Base-by-base conservation (phyloP, 306 rosid genomes). In the Lotus japonicus region DNA sequence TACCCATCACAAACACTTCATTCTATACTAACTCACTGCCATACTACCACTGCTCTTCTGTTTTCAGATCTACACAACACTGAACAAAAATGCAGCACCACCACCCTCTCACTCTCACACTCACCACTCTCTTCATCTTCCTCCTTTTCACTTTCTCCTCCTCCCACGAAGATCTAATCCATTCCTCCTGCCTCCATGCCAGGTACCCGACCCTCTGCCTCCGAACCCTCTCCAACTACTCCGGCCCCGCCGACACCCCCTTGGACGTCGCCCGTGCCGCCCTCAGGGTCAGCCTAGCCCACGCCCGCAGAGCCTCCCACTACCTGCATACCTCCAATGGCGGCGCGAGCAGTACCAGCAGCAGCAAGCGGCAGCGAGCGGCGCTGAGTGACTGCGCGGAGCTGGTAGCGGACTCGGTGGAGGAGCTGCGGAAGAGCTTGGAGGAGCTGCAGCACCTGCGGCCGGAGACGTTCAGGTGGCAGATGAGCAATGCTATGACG, bases 401-500 rank as follows among this genome's bases (percentile, higher is more conserved):
- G 45, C 95, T 85, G 87, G 82, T 89, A 0, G 56, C 86, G 0
- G 94, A 84, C 58, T 82, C 97, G 2, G 79, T 89, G 9, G 91
- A 91, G 6, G 91, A 87, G 59, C 67, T 91, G 48, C 66, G 68
- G 23, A 54, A 26, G 48, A 84, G 96, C 28, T 64, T 91, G 14
- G 54, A 57, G 15, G 88, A 87, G 79, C 43, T 91, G 38, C 64
- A 72, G 41, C 94, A 91, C 76, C 84, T 91, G 46, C 71, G 73
- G 0, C 39, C 61, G 11, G 86, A 71, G 44, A 77, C 81, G 0
- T 85, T 91, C 71, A 65, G 43, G 55, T 82, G 82, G 86, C 90
- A 91, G 79, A 82, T 91, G 94, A 84, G 88, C 26, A 87, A 91
- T 67, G 91, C 91, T 0, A 64, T 85, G 88, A 91, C 96, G 5